These are phyloP conservation scores for Anthracocystis walkeri DNA, from an alignment of 1,284 basidiomycete genomes.

Conservation along the genomic window DNA sequence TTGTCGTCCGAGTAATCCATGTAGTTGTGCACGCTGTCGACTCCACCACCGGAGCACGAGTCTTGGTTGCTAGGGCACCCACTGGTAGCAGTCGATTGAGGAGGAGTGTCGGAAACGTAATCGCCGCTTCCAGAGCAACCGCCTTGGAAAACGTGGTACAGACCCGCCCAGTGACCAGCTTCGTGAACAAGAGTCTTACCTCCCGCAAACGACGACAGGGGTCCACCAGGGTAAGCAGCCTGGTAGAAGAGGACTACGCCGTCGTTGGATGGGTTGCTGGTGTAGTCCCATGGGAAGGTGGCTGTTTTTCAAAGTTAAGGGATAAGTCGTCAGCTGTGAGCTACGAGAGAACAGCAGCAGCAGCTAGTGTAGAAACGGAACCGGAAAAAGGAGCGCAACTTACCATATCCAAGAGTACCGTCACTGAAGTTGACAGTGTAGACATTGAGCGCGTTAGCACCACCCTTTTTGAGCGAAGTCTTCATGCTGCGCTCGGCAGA, in stretches of 20 bases:
- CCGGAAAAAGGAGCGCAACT: too few relatives aligned
- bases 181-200: slow-evolving; percentile 75
- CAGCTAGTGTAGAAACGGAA: too few relatives aligned
- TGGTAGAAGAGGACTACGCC: slow-evolving; percentile 31
- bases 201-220: slow-evolving; percentile 72
- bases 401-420: slow-evolving; percentile 67
- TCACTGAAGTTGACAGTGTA: slow-evolving; percentile 71
- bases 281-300: slow-evolving; percentile 71
- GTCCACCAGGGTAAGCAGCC: slow-evolving; percentile 71
- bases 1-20: slow-evolving; percentile 49
- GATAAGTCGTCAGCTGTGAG: too few relatives aligned
- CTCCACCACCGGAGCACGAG: slow-evolving; percentile 48
- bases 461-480: slow-evolving; percentile 72
- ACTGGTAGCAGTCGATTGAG: slow-evolving; percentile 40
- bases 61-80: slow-evolving; percentile 47
- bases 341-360: too few relatives aligned
- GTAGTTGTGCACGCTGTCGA: slow-evolving; percentile 38
- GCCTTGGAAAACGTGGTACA: slow-evolving; percentile 76
- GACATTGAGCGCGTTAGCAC: slow-evolving; percentile 73
- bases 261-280: slow-evolving; percentile 69
- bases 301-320: slow-evolving; percentile 42
- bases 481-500: slow-evolving; percentile 74
- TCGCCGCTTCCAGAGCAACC: slow-evolving; percentile 74
- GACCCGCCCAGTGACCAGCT: slow-evolving; percentile 71
- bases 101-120: slow-evolving; percentile 73